Evolutionary conservation across 441 rosid species (phyloP).

Genomic region (Oxalis stricta): DNA sequence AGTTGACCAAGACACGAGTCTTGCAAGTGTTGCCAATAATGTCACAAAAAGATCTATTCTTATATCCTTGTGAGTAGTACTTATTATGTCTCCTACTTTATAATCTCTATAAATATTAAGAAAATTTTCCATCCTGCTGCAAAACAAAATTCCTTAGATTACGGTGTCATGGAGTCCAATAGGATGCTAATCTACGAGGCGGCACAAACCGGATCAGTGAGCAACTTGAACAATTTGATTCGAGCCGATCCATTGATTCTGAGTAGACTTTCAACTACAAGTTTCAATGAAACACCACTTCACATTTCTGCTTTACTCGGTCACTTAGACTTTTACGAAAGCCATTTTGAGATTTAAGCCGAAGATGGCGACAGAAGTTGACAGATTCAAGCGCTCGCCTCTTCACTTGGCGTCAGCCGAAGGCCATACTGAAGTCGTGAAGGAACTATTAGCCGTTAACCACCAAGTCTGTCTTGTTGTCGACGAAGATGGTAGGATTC

Average conservation of each 20-base stretch:
- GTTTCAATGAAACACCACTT: not conserved
- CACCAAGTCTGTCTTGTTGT: not conserved
- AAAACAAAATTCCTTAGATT: too few relatives aligned
- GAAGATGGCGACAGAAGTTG: not conserved
- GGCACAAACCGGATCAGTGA: not conserved
- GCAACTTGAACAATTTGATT: not conserved
- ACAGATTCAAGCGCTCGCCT: not conserved
- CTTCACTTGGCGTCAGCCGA: slow-evolving; percentile 8
- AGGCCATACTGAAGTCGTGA: slow-evolving; percentile 1
- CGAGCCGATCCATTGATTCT: not conserved
- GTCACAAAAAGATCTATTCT: too few relatives aligned
- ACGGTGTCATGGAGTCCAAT: too few relatives aligned
- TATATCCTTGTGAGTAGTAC: too few relatives aligned
- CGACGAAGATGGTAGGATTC: not conserved
- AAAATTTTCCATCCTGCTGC: too few relatives aligned
- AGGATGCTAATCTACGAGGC: not conserved
- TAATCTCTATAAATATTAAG: too few relatives aligned
- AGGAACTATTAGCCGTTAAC: not conserved
- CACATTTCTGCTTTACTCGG: not conserved
- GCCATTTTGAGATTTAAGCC: too few relatives aligned
- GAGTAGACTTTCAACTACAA: not conserved
- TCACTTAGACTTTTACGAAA: not conserved
- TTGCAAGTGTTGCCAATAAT: too few relatives aligned
- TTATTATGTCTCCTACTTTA: too few relatives aligned
- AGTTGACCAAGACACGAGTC: too few relatives aligned